phyloP scores from a whole-genome alignment of 2,329 filamentous ascomycete species.

The Colletotrichum salicis region DNA sequence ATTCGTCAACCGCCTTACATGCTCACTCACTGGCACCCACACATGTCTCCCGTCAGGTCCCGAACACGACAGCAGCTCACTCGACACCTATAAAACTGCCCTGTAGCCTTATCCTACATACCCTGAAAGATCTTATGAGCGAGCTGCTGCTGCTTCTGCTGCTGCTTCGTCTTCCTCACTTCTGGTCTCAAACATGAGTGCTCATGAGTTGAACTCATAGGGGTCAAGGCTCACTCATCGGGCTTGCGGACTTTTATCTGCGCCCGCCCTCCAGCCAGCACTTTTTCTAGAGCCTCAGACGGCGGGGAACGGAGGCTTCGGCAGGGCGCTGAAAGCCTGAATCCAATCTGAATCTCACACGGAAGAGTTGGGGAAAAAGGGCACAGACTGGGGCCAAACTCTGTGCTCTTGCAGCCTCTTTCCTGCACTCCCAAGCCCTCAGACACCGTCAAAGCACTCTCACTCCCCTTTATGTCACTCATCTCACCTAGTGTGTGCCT shows the following conservation, averaged over 20 bases:
- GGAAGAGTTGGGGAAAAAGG: neutral
- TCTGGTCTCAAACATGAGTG: too few relatives aligned
- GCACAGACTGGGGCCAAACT: conserved; percentile 36
- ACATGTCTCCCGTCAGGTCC: neutral
- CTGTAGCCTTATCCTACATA: neutral
- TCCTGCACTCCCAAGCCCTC: conserved; percentile 8
- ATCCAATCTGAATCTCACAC: conserved; percentile 1
- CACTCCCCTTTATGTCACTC: neutral
- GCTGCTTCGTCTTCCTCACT: neutral
- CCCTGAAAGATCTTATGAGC: neutral
- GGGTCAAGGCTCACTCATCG: conserved; percentile 3
- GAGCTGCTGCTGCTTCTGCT: neutral
- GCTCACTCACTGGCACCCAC: neutral
- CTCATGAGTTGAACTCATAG: neutral
- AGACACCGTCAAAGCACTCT: conserved; percentile 19
- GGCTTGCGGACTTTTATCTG: conserved; percentile 27
- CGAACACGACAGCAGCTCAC: neutral
- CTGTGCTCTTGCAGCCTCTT: conserved; percentile 30
- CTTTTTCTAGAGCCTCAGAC: neutral
- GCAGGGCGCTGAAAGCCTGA: conserved; percentile 5
- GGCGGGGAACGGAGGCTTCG: conserved; percentile 1
- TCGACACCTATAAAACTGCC: neutral
- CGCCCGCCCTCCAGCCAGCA: conserved; percentile 1
- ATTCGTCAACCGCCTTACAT: neutral
- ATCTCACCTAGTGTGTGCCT: neutral